These are phyloP conservation scores for Lactarius sp. DNA, from an alignment of 768 basidiomycete genomes.

Conservation along the genomic window DNA sequence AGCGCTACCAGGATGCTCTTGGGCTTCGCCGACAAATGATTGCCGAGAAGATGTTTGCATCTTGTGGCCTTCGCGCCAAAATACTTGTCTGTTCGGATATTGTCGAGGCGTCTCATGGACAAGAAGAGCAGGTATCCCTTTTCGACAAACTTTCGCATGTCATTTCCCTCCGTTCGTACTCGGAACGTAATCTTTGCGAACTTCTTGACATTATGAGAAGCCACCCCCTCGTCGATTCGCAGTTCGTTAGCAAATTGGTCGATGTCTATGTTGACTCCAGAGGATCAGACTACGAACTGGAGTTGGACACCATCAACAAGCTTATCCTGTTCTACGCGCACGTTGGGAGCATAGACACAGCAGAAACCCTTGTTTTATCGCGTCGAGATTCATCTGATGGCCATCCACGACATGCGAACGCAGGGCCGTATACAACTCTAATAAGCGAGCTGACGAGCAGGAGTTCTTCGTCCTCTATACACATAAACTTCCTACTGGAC, in stretches of 20 bases:
- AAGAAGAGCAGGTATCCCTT: conserved; percentile 21
- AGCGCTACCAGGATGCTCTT: conserved; percentile 37
- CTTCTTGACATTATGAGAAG: conserved; percentile 32
- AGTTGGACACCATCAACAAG: conserved; percentile 20
- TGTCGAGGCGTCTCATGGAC: conserved; percentile 26
- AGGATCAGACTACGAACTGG: conserved; percentile 15
- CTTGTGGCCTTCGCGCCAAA: conserved; percentile 37
- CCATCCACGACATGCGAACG: conserved; percentile 21
- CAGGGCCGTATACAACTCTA: conserved; percentile 37
- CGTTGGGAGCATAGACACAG: conserved; percentile 32
- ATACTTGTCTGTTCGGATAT: conserved; percentile 36
- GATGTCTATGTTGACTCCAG: conserved; percentile 18
- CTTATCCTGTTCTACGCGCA: conserved; percentile 32
- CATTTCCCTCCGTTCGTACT: conserved; percentile 28
- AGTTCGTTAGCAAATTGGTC: conserved; percentile 23
- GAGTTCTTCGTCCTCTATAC: conserved; percentile 27
- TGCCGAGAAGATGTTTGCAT: conserved; percentile 37
- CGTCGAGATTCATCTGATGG: conserved; percentile 27
- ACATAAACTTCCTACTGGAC: conserved; percentile 36
- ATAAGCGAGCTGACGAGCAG: conserved; percentile 36
- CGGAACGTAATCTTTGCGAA: conserved; percentile 29
- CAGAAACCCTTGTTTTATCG: conserved; percentile 30
- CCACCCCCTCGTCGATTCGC: conserved; percentile 11
- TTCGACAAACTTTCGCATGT: conserved; percentile 26
- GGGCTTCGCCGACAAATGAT: conserved; percentile 41